Percentiles rank a stretch among this genome's conserved stretches.
These are phyloP conservation scores for Cercospora sojina DNA, from an alignment of 2,329 filamentous ascomycete genomes.

Conservation along the genomic window DNA sequence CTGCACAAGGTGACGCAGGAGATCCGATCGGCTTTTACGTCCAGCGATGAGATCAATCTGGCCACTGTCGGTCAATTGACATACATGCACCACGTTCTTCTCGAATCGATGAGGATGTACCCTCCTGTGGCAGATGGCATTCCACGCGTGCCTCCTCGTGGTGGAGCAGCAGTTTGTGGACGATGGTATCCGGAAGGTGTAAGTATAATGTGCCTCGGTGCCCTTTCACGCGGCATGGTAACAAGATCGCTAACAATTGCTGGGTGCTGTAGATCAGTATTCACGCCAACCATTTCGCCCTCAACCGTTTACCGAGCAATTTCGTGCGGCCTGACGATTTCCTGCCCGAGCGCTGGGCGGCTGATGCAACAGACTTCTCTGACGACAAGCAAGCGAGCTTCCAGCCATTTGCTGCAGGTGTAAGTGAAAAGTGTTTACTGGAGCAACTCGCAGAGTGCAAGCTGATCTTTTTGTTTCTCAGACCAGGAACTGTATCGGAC, in stretches of 20 bases:
- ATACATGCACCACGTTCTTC: constrained; percentile 6
- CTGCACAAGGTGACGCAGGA: constrained; percentile 37
- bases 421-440: too few relatives aligned
- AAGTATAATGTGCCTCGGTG: not conserved
- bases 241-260: too few relatives aligned
- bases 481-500: constrained; percentile 18
- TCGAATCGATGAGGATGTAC: not conserved
- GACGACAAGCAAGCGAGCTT: constrained; percentile 15
- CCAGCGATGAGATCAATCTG: constrained; percentile 3
- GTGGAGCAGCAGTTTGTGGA: not conserved
- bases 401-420: constrained; percentile 18
- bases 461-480: not conserved
- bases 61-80: constrained; percentile 7
- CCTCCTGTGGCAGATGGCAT: not conserved
- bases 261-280: not conserved
- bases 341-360: not conserved
- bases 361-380: not conserved
- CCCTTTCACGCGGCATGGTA: too few relatives aligned
- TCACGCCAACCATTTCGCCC: not conserved
- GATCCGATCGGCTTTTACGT: constrained; percentile 3
- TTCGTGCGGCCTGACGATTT: not conserved
- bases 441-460: too few relatives aligned
- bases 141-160: not conserved
- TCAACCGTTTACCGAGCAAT: not conserved
- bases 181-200: not conserved